Conservation (phyloP, 371 early-diverging fungal species). For the Rhizopus sp. region DNA sequence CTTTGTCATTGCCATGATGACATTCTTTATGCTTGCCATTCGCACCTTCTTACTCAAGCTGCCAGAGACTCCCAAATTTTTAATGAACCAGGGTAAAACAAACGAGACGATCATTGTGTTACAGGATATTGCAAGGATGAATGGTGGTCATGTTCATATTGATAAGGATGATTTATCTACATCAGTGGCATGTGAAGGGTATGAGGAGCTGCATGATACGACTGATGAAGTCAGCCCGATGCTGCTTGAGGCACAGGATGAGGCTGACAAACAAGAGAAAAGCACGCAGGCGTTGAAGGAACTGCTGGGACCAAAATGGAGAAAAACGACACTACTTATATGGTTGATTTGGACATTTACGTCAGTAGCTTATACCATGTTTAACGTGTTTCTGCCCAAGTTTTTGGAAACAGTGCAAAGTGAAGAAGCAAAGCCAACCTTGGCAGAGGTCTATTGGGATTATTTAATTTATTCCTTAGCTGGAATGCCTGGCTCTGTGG, state of each 20-base stretch:
- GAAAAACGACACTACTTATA: constrained; percentile 66
- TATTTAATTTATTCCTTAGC: constrained; percentile 74
- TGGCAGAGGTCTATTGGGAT: constrained; percentile 73
- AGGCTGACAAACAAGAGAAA: constrained; percentile 10
- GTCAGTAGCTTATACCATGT: constrained; percentile 82
- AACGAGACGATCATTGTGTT: constrained; percentile 78
- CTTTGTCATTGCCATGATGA: constrained; percentile 55
- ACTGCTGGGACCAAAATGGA: constrained; percentile 54
- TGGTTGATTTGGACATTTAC: constrained; percentile 84
- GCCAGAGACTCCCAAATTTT: constrained; percentile 81
- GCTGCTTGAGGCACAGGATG: background rate
- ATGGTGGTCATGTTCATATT: constrained; percentile 52
- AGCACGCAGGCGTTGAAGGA: constrained; percentile 20
- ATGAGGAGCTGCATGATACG: constrained; percentile 2
- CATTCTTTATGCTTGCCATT: constrained; percentile 69
- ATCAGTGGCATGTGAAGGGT: constrained; percentile 7
- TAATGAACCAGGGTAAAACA: constrained; percentile 65
- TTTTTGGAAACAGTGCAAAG: constrained; percentile 63
- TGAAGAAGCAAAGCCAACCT: constrained; percentile 37
- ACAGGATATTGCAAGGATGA: constrained; percentile 71
- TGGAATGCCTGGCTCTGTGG: constrained; percentile 83
- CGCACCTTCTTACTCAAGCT: constrained; percentile 70
- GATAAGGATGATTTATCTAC: constrained; percentile 3
- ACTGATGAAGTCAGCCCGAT: constrained; percentile 5
- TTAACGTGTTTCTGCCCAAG: constrained; percentile 82